These are phyloP conservation scores for Dryas drummondii DNA, from an alignment of 306 rosid species.

Conservation along the genomic window DNA sequence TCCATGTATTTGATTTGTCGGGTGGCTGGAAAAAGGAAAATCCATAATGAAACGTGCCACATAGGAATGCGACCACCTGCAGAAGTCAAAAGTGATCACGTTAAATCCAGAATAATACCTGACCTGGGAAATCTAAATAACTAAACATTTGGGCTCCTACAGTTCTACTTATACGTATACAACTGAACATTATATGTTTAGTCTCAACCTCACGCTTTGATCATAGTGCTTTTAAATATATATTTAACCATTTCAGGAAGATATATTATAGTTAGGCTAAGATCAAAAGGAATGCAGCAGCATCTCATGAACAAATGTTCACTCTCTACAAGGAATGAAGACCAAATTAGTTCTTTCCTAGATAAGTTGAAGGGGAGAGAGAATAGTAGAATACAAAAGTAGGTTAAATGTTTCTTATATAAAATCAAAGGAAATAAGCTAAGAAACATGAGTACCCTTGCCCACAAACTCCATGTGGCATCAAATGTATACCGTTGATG, in stretches of 20 bases:
- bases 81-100: slow-evolving; percentile 18
- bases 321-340: too few species aligned
- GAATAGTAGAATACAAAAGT: too few species aligned
- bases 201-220: neutral
- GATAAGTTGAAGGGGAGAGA: too few species aligned
- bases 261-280: neutral
- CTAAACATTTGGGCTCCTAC: neutral
- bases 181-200: slow-evolving; percentile 1
- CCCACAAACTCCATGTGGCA: too few species aligned
- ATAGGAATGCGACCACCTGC: slow-evolving; percentile 82
- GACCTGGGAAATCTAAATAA: slow-evolving; percentile 12
- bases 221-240: neutral
- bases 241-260: neutral
- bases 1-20: slow-evolving; percentile 56
- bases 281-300: neutral
- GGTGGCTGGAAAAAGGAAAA: slow-evolving; percentile 60
- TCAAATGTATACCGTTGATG: too few species aligned
- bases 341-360: too few species aligned
- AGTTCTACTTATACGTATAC: slow-evolving; percentile 10
- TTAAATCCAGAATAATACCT: slow-evolving; percentile 13
- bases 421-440: too few species aligned
- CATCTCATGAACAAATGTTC: neutral
- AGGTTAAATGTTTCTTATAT: too few species aligned
- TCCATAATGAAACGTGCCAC: slow-evolving; percentile 63
- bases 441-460: too few species aligned